phyloP scores from a whole-genome alignment of 148 eudicot species.

The Silene latifolia region DNA sequence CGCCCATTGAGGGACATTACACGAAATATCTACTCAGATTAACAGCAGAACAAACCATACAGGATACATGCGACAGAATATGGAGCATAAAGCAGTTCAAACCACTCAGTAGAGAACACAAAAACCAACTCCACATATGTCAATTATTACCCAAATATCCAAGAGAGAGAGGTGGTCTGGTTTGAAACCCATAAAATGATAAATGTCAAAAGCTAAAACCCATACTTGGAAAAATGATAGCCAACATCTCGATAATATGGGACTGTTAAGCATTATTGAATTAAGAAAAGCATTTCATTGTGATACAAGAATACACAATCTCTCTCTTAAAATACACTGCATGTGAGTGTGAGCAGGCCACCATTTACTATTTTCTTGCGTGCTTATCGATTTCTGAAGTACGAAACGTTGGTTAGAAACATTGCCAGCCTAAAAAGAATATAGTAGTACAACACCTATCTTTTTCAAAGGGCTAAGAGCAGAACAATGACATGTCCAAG shows the following conservation, averaged over 20 bases:
- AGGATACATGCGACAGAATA: neutral
- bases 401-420: neutral
- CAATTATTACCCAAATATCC: constrained; percentile 1
- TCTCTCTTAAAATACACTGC: neutral
- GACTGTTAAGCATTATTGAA: neutral
- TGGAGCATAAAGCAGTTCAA: neutral
- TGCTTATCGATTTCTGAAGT: constrained; percentile 3
- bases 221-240: neutral
- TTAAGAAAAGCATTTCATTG: neutral
- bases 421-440: constrained; percentile 6
- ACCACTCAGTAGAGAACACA: neutral
- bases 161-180: neutral
- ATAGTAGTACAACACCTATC: neutral
- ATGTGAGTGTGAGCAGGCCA: neutral
- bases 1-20: too few species aligned
- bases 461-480: neutral
- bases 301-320: neutral
- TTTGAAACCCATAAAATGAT: neutral
- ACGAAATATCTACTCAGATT: neutral
- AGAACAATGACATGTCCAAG: neutral
- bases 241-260: neutral
- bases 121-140: neutral
- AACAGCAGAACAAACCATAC: neutral
- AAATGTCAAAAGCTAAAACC: constrained; percentile 1
- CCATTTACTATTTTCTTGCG: neutral